Base-by-base conservation (phyloP, 257 asterid species). In the Penstemon newberryi region DNA sequence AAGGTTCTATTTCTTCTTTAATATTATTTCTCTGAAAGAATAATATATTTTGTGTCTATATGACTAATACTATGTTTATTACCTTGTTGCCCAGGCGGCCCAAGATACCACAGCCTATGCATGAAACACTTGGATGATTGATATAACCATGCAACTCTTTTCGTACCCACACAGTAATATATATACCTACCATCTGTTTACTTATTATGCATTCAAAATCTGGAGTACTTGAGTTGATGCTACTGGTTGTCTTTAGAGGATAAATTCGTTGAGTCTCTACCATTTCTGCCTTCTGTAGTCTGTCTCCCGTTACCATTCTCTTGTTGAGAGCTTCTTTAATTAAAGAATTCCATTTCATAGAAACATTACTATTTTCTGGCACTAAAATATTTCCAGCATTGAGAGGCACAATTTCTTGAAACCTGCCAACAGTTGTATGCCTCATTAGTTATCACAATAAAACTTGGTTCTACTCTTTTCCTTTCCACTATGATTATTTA, bases 361-460 rank as follows among this genome's bases (percentile, higher is more conserved):
- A 76, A 61, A 80, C 49, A 56, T 73, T 69, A 18, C 71, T 60
- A 44, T 78, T 80, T 53, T 82, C 88, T 11, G 72, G 49, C 38
- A 47, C 83, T 41, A 86, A 66, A 56, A 86, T 77, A 36, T 82
- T 86, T 68, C 88, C 87, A 2, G 88, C 85, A 55, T 77, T 82
- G 57, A 86, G 85, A 54, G 93, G 90, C 73, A 86, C 88, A 40
- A 86, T 78, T 78, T 86, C 93, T 73, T 86, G 93, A 75, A 86
- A 86, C 86, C 93, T 86, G 86, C 56, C 52, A 75, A 61, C 7
- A 78, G 51, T 57, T 56, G 39, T 43, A 60, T 52, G 62, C 44
- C 52, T 59, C 25, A 9, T 63, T 42, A 40, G 44, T 63, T 69
- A 52, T 64, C 61, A 60, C 11, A 65, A 4, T 5, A 15, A 11